Evolutionary conservation across 148 eudicot species (phyloP), one percentile per base, ranked within the genome.

Genomic region (Camellia japonica): DNA sequence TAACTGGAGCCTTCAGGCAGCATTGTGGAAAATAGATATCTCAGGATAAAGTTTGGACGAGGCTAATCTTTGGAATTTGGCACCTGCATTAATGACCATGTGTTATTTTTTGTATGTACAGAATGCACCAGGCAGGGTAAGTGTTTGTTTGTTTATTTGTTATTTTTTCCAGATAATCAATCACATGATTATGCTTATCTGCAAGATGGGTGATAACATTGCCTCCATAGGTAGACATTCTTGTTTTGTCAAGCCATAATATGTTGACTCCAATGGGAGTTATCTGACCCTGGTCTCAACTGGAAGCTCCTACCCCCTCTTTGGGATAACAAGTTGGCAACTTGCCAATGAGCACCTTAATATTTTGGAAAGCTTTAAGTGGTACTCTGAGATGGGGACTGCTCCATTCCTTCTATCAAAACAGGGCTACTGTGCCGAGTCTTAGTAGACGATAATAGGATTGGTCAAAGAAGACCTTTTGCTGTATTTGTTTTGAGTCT

Each of bases 301-400:
- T 14, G 11, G 23, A n/a, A 8, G 38, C 15, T 70, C 23, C 73
- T 9, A 70, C 11, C 18, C 15, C 14, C 44, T 23, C 54, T 70
- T 5, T 46, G 73, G 73, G 3, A 12, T 38, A 11, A 52, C 56
- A 72, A 30, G 42, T 52, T 1, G 0, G 75, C 60, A 71, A 54
- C 58, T 52, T 51, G n/a, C 61, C 18, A 52, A 0, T 70, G 74
- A n/a, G 15, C 58, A 11, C 73, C 44, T 47, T 9, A n/a, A n/a
- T 46, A 30, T 70, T 70, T 70, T 70, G 52, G 49, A 68, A 68
- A 42, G 52, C 55, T 46, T 70, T 70, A 18, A 38, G 51, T 70
- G 19, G 38, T 47, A 47, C 56, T 46, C 18, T 9, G 72, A 18
- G 73, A 51, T 44, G 12, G 49, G 43, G 20, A 52, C 60, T 52